Evolutionary conservation across 177 flowering plant species (phyloP).

Genomic region (Vitis hybrid): DNA sequence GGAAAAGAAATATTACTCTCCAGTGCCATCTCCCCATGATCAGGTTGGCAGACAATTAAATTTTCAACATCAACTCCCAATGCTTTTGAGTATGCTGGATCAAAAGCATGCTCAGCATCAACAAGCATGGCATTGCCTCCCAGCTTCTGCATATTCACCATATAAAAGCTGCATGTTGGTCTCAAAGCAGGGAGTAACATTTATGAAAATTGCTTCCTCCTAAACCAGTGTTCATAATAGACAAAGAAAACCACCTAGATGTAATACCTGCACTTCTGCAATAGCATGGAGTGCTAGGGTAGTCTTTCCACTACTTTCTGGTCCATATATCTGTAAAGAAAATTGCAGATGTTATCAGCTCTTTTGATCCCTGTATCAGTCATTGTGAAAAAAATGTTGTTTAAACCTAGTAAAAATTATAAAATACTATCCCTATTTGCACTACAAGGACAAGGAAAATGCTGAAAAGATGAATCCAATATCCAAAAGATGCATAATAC

Average conservation of each 20-base stretch:
- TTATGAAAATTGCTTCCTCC: background rate
- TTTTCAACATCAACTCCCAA: constrained; percentile 96
- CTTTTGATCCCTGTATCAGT: background rate
- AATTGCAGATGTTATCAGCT: constrained; percentile 4
- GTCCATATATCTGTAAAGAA: constrained; percentile 80
- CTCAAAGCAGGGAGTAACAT: constrained; percentile 5
- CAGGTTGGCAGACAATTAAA: constrained; percentile 96
- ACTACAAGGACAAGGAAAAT: too few species aligned
- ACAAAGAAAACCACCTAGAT: constrained; percentile 1
- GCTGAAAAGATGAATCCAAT: too few species aligned
- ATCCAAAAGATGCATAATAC: too few species aligned
- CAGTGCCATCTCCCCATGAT: constrained; percentile 97
- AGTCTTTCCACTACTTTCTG: constrained; percentile 99
- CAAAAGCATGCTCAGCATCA: constrained; percentile 99
- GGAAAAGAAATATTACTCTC: constrained; percentile 63
- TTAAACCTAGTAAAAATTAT: too few species aligned
- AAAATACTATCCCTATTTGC: too few species aligned
- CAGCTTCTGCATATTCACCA: constrained; percentile 54
- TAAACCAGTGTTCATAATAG: background rate
- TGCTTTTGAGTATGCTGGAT: constrained; percentile 93
- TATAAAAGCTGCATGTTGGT: constrained; percentile 17
- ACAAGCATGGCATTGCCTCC: constrained; percentile 99
- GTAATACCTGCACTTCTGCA: constrained; percentile 95
- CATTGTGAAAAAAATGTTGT: too few species aligned
- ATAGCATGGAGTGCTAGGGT: constrained; percentile 97